A percentile compares a stretch with the other conserved stretches of the same genome.
Conservation (phyloP, 495 filamentous ascomycete genomes). For the Gamarada debralockiae region DNA sequence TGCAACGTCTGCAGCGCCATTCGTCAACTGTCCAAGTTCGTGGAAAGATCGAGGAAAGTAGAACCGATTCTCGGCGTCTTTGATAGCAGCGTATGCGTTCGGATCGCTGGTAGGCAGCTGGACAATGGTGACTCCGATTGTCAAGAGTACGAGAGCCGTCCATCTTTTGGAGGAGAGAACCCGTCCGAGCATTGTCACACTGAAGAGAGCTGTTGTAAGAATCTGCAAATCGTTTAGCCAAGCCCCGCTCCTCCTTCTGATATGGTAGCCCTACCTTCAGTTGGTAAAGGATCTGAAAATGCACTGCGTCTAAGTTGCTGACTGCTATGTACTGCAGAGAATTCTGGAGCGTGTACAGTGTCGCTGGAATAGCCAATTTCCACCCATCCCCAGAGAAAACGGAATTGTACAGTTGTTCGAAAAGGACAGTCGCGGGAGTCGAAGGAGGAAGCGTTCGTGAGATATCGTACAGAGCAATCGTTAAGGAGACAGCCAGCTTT, state of each 20-base stretch:
- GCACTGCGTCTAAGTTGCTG: conserved; percentile 84
- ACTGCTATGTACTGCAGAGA: conserved; percentile 89
- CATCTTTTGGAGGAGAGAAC: conserved; percentile 68
- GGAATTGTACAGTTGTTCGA: conserved; percentile 71
- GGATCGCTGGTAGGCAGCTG: conserved; percentile 62
- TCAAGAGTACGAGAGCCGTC: conserved; percentile 75
- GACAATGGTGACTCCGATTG: conserved; percentile 80
- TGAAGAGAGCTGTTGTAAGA: conserved; percentile 85
- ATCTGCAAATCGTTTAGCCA: conserved; percentile 44
- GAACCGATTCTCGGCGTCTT: conserved; percentile 40
- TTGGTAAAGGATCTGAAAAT: conserved; percentile 91
- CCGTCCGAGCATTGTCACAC: conserved; percentile 68
- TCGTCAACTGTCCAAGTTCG: conserved; percentile 47
- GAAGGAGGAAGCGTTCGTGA: conserved; percentile 68
- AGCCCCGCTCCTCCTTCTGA: neutral
- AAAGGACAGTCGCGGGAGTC: conserved; percentile 72
- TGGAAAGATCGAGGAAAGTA: conserved; percentile 73
- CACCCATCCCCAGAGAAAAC: conserved; percentile 93
- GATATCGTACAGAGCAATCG: conserved; percentile 83
- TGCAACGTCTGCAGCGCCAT: conserved; percentile 40
- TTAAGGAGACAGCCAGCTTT: conserved; percentile 82
- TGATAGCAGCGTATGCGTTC: conserved; percentile 31
- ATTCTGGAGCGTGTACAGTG: conserved; percentile 87
- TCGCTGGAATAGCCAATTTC: conserved; percentile 90
- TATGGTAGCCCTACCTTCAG: conserved; percentile 52